These are phyloP conservation scores for Vicia villosa DNA, from an alignment of 306 rosid species.

Conservation along the genomic window DNA sequence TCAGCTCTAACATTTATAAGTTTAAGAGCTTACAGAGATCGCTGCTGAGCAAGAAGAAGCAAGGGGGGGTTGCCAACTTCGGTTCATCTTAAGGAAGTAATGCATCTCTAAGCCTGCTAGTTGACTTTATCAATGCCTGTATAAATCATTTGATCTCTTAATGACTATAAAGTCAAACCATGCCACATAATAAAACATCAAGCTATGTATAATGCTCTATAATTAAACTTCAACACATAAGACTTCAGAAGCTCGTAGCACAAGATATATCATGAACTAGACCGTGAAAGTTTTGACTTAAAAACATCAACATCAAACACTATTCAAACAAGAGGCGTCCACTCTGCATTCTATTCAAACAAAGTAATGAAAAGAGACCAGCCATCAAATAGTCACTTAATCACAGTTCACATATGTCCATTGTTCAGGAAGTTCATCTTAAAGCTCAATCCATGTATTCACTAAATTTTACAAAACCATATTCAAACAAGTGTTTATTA, in stretches of 20 bases:
- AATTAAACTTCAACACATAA: no score
- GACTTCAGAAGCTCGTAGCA: slow-evolving; percentile 9
- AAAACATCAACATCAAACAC: slow-evolving; percentile 8
- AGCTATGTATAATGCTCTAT: slow-evolving; percentile 18
- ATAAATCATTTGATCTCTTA: slow-evolving; percentile 15
- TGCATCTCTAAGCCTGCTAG: slow-evolving; percentile 84
- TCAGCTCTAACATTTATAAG: no score
- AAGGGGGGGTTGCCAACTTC: slow-evolving; percentile 85
- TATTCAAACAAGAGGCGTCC: slow-evolving; percentile 11
- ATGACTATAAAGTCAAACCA: slow-evolving; percentile 22
- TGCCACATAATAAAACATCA: not conserved
- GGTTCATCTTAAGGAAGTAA: slow-evolving; percentile 91
- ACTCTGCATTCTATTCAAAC: not conserved
- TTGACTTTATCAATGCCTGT: slow-evolving; percentile 91
- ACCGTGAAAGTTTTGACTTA: not conserved
- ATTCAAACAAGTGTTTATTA: no score
- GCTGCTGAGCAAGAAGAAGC: slow-evolving; percentile 94
- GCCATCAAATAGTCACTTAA: no score
- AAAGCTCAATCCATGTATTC: no score
- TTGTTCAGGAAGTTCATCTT: no score
- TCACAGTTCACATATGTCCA: no score
- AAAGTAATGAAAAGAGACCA: slow-evolving; percentile 1
- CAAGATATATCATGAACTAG: slow-evolving; percentile 17
- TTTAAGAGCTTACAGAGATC: slow-evolving; percentile 78
- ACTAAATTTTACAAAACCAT: no score